These are phyloP conservation scores for Danielia oregonensis DNA, from an alignment of 805 yeast genomes.

Conservation along the genomic window DNA sequence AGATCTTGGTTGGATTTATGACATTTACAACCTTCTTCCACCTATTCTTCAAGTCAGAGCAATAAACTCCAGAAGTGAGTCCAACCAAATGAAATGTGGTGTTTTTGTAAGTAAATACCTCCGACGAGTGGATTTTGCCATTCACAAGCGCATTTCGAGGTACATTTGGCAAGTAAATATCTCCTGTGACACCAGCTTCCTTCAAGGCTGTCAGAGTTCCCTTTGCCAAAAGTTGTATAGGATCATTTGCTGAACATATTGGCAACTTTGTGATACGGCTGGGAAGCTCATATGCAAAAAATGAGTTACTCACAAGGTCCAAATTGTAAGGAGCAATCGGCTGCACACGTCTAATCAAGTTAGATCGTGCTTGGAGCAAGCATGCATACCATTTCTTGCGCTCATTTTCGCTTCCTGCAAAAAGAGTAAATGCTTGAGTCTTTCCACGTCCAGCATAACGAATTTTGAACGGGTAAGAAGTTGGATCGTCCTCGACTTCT, in stretches of 20 bases:
- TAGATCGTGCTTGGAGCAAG: slow-evolving; percentile 46
- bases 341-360: slow-evolving; percentile 23
- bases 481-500: slow-evolving; percentile 23
- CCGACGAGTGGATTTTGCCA: slow-evolving; percentile 41
- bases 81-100: slow-evolving; percentile 54
- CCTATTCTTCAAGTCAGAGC: slow-evolving; percentile 40
- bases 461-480: slow-evolving; percentile 46
- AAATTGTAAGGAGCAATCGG: slow-evolving; percentile 54
- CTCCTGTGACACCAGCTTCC: slow-evolving; percentile 21
- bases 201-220: slow-evolving; percentile 20
- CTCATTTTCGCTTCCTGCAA: slow-evolving; percentile 45
- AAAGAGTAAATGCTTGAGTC: slow-evolving; percentile 49
- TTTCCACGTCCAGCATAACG: slow-evolving; percentile 56
- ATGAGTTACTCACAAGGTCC: slow-evolving; percentile 50
- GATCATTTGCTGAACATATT: slow-evolving; percentile 49
- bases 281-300: slow-evolving; percentile 61
- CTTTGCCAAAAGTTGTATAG: slow-evolving; percentile 34
- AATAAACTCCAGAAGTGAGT: slow-evolving; percentile 57
- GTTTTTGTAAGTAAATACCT: slow-evolving; percentile 43
- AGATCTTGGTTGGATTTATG: slow-evolving; percentile 52
- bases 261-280: slow-evolving; percentile 51
- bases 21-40: slow-evolving; percentile 62
- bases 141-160: slow-evolving; percentile 18
- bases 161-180: slow-evolving; percentile 17
- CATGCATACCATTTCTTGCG: slow-evolving; percentile 56